Evolutionary conservation across 208 protist genomes (phyloP).

Genomic region (Leishmania mexicana): DNA sequence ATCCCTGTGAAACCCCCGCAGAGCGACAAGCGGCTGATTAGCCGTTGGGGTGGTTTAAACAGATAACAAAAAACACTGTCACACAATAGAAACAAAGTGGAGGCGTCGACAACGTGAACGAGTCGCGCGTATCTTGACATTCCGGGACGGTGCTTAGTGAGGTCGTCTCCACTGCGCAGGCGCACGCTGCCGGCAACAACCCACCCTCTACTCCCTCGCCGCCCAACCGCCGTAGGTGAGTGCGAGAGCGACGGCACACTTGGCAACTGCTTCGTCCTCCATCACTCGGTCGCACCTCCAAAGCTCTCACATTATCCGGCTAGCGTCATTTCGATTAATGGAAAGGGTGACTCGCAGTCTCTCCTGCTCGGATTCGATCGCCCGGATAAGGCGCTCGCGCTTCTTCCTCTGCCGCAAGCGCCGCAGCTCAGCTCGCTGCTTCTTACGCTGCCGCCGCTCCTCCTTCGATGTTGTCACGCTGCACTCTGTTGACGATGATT

Average conservation of each 20-base stretch:
- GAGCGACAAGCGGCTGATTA: neutral
- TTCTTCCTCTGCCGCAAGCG: conserved; percentile 31
- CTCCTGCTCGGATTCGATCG: conserved; percentile 84
- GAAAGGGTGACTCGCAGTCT: conserved; percentile 61
- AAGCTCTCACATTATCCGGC: conserved; percentile 10
- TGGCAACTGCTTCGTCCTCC: neutral
- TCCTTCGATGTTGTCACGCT: neutral
- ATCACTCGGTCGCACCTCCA: neutral
- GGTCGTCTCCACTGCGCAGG: neutral
- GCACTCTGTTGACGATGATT: neutral
- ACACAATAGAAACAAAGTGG: neutral
- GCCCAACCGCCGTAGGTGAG: neutral
- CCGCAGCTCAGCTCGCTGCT: conserved; percentile 15
- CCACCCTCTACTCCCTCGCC: no score
- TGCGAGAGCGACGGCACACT: neutral
- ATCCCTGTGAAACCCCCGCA: neutral
- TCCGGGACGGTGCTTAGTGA: neutral
- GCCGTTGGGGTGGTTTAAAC: neutral
- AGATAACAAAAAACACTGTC: neutral
- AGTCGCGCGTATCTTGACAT: neutral
- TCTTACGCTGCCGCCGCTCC: conserved; percentile 3
- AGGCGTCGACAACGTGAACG: neutral
- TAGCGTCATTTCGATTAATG: conserved; percentile 55
- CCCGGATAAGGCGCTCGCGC: conserved; percentile 50
- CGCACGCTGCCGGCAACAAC: neutral